Evolutionary conservation across 768 basidiomycete species (phyloP).

Genomic region (Leccinum subtestaceum): DNA sequence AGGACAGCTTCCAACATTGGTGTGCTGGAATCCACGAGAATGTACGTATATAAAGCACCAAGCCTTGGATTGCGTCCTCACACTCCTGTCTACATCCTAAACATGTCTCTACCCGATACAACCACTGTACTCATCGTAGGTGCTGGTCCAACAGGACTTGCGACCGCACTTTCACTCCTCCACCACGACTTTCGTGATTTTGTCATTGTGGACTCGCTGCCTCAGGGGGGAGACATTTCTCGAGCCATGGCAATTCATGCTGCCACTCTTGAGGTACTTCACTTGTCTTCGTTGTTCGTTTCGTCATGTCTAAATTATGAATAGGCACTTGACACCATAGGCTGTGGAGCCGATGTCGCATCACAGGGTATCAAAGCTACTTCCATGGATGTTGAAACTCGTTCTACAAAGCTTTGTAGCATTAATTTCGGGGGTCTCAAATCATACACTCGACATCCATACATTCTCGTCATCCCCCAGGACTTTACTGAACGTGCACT

Average conservation of each 20-base stretch:
- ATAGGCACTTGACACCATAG: conserved; percentile 47
- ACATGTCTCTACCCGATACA: conserved; percentile 29
- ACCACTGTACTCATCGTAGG: conserved; percentile 50
- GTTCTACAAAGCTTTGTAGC: conserved; percentile 25
- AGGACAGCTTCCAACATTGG: neutral
- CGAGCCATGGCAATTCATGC: conserved; percentile 49
- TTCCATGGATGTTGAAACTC: conserved; percentile 30
- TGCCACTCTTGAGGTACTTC: conserved; percentile 48
- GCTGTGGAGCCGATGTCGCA: conserved; percentile 35
- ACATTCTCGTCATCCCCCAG: conserved; percentile 43
- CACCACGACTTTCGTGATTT: conserved; percentile 41
- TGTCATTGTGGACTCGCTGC: conserved; percentile 36
- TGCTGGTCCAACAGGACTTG: conserved; percentile 49
- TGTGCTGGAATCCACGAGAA: neutral
- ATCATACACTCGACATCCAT: conserved; percentile 44
- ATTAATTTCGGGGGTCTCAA: conserved; percentile 36
- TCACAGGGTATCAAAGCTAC: conserved; percentile 36
- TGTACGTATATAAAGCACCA: neutral
- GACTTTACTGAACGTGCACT: conserved; percentile 43
- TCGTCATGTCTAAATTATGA: conserved; percentile 31
- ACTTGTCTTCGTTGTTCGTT: neutral
- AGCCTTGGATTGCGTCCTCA: neutral
- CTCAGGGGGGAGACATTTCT: conserved; percentile 35
- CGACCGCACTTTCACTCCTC: conserved; percentile 43
- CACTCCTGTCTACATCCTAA: neutral